Conservation (phyloP, 345 rosid species). For the Boechera retrofracta region DNA sequence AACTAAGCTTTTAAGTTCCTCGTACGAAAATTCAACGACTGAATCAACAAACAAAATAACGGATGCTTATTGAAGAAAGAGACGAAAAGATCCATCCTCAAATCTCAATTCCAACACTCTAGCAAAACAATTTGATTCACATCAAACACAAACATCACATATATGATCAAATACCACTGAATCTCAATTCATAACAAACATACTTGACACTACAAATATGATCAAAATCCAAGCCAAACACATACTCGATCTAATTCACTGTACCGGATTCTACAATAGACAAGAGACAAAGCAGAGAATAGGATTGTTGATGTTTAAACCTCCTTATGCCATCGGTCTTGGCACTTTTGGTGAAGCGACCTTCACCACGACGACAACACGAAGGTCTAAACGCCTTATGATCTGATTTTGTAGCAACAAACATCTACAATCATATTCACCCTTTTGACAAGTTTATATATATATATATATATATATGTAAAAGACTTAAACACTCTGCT, state of each 20-base stretch:
- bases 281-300: neutral
- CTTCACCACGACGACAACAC: too few relatives aligned
- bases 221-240: slow-evolving; percentile 24
- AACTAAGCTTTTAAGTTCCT: neutral
- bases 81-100: neutral
- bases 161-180: neutral
- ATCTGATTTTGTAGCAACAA: neutral
- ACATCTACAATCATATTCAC: neutral
- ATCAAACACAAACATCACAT: slow-evolving; percentile 11
- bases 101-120: neutral
- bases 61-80: neutral
- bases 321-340: too few relatives aligned
- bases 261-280: neutral
- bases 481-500: slow-evolving; percentile 22
- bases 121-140: slow-evolving; percentile 4
- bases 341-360: too few relatives aligned
- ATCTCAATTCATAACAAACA: slow-evolving; percentile 4
- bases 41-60: neutral
- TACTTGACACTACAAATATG: neutral
- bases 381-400: neutral
- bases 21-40: slow-evolving; percentile 8
- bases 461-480: neutral
- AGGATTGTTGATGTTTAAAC: neutral
- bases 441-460: slow-evolving; percentile 1
- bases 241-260: neutral